Conservation (phyloP, 2,329 filamentous ascomycete species). For the Helotiales sp. region DNA sequence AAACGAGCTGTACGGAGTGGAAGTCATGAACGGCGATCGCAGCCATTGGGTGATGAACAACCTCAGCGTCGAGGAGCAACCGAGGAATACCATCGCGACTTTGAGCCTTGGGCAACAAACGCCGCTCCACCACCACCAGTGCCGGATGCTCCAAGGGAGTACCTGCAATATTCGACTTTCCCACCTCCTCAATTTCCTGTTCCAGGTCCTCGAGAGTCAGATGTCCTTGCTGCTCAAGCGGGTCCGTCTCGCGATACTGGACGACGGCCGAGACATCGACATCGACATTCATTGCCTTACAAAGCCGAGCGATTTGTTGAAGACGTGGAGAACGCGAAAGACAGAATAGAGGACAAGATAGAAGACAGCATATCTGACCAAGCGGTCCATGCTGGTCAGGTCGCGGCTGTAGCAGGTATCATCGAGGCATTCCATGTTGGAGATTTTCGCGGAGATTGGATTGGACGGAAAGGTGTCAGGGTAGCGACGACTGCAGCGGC, state of each 20-base stretch:
- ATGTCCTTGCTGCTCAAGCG: too few species aligned
- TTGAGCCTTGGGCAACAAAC: not conserved
- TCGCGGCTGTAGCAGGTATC: slow-evolving; percentile 35
- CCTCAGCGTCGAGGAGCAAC: not conserved
- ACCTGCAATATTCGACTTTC: too few species aligned
- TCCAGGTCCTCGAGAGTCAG: too few species aligned
- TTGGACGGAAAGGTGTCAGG: slow-evolving; percentile 27
- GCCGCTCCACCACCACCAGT: not conserved
- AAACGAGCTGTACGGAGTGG: not conserved
- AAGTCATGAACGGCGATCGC: not conserved
- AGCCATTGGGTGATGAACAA: slow-evolving; percentile 1
- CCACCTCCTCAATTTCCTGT: too few species aligned
- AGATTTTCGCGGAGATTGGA: slow-evolving; percentile 42
- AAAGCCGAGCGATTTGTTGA: not conserved
- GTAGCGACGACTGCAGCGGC: slow-evolving; percentile 19
- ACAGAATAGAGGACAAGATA: not conserved
- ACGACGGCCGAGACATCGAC: too few species aligned
- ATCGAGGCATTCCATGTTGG: slow-evolving; percentile 42
- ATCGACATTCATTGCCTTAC: not conserved
- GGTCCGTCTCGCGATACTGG: too few species aligned
- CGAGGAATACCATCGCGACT: not conserved
- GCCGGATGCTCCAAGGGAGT: too few species aligned
- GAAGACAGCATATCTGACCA: slow-evolving; percentile 17
- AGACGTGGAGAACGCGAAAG: not conserved
- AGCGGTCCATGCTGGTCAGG: slow-evolving; percentile 29